Evolutionary conservation across 2,329 filamentous ascomycete species (phyloP), one percentile per base, ranked within the genome.

Genomic region (Sporothrix inflata): DNA sequence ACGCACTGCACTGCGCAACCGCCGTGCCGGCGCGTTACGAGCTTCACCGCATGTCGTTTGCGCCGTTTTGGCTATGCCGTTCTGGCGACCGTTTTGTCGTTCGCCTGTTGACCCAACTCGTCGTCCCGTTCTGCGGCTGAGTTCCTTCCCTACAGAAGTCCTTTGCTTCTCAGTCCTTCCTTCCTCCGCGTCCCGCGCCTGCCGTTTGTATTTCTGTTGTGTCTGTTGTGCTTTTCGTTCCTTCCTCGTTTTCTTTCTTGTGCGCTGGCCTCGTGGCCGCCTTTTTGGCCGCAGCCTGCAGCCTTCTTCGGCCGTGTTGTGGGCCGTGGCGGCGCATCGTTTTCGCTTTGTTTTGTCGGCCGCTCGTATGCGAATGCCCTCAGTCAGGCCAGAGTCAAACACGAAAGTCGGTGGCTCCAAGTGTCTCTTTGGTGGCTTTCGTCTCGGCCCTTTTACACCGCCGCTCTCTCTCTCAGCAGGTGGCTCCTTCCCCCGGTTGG

Each of bases 371-470:
- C 60, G 60, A 21, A 24, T 65, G 38, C 38, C 42, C 61, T 47
- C 61, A 30, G 61, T 30, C 40, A 30, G 61, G 61, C 61, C 61
- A 11, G 30, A 42, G 30, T 8, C 12, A 55, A 34, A 42, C 66
- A 69, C 66, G 34, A 55, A 57, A 30, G 45, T 45, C 42, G 27
- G 11, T 49, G 45, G 65, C 27, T 16, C 21, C 21, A 9, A 45
- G 27, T 21, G 27, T 16, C 47, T 38, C 34, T 34, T 34, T 40
- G 47, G 40, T 53, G 49, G 49, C 21, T 53, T 53, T 38, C 27
- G 4, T 40, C 51, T 70, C 55, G 67, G 67, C 49, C 67, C 67
- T 69, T 69, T 53, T 57, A 45, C 49, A 47, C 67, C 67, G 67
- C 67, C 40, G 65, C 65, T 49, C 47, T 7, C 1, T 40, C 65